A percentile compares a stretch with the other conserved stretches of the same genome.
phyloP scores from a whole-genome alignment of 192 early-diverging fungal species.

The Coemansia sp. region DNA sequence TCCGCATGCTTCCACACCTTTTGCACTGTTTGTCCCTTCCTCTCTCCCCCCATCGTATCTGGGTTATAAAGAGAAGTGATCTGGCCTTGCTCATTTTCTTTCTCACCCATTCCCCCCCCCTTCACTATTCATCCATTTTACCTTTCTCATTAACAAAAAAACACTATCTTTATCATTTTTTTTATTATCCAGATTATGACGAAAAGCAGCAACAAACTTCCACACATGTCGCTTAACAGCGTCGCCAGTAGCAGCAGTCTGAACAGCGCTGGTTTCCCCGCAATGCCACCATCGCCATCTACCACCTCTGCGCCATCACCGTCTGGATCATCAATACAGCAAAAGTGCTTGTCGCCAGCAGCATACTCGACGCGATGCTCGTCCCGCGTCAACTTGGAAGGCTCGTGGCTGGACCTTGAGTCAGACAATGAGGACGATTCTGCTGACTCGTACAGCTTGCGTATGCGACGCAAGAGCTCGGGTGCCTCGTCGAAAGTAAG shows the following conservation, averaged over 20 bases:
- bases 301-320: not conserved
- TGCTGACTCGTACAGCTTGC: not conserved
- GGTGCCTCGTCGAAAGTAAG: constrained; percentile 13
- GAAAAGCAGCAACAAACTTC: not conserved
- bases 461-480: constrained; percentile 30
- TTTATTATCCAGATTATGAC: not conserved
- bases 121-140: not conserved
- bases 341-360: constrained; percentile 1
- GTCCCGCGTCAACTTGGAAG: constrained; percentile 31
- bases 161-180: not conserved
- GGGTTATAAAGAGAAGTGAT: constrained; percentile 1
- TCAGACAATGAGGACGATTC: constrained; percentile 18
- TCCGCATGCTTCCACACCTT: too few relatives aligned
- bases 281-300: constrained; percentile 15
- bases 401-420: constrained; percentile 40
- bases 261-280: constrained; percentile 3
- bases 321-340: not conserved
- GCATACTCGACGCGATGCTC: constrained; percentile 9
- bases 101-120: not conserved
- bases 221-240: not conserved
- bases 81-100: not conserved
- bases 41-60: not conserved
- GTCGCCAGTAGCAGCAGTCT: too few relatives aligned
- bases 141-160: not conserved
- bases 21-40: too few relatives aligned